A percentile compares a stretch with the other conserved stretches of the same genome.
phyloP scores from a whole-genome alignment of 2,329 filamentous ascomycete species.

The Aspergillus sp. region DNA sequence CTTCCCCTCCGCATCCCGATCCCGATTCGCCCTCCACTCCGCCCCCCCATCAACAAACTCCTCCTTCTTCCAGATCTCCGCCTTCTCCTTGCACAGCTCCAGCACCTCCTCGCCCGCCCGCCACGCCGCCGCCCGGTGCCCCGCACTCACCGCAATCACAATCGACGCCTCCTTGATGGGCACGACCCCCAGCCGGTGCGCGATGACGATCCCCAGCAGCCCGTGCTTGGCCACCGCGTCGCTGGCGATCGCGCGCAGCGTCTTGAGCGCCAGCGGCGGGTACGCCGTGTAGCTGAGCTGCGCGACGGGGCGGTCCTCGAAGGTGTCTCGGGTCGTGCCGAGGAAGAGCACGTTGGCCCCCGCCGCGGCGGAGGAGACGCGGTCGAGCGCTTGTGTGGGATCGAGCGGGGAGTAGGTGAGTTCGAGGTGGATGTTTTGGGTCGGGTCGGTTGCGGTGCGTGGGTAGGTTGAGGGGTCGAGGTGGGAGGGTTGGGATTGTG shows the following conservation, averaged over 20 bases:
- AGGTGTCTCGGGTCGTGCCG: constrained; percentile 46
- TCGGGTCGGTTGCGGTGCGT: constrained; percentile 29
- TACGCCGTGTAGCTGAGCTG: constrained; percentile 48
- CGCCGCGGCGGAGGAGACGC: constrained; percentile 41
- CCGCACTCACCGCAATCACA: constrained; percentile 78
- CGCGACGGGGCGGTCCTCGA: constrained; percentile 40
- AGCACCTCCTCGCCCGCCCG: constrained; percentile 82
- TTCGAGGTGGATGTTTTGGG: constrained; percentile 41
- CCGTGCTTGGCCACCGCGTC: constrained; percentile 56
- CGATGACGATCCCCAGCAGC: constrained; percentile 72
- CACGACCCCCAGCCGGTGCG: constrained; percentile 81
- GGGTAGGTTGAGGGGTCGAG: constrained; percentile 43
- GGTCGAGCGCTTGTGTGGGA: constrained; percentile 30
- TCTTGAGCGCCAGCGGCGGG: constrained; percentile 42
- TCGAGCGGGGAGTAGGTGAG: constrained; percentile 43
- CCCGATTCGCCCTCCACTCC: constrained; percentile 84
- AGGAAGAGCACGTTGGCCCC: constrained; percentile 49
- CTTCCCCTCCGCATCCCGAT: constrained; percentile 58
- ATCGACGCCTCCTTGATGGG: constrained; percentile 93
- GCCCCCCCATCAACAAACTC: constrained; percentile 72
- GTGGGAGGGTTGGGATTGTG: constrained; percentile 18
- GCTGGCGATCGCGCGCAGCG: constrained; percentile 37
- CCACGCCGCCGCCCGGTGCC: constrained; percentile 85
- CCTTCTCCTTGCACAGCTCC: constrained; percentile 78
- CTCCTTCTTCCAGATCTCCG: constrained; percentile 96